A percentile compares a stretch with the other conserved stretches of the same genome.
Evolutionary conservation across 441 rosid genomes (phyloP).

Genomic region (Capsella rubella): DNA sequence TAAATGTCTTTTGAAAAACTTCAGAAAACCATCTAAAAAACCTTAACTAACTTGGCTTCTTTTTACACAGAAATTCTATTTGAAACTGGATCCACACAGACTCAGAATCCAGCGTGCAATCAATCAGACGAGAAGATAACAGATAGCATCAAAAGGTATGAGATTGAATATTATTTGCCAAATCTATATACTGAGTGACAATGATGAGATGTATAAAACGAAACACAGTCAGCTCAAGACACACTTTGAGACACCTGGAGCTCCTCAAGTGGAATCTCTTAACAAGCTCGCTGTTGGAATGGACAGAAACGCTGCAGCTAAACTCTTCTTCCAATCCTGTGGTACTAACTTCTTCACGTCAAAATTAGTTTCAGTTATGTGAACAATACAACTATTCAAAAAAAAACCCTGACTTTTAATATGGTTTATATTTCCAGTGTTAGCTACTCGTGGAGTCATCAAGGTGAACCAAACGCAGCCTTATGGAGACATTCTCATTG

Average conservation of each 20-base stretch:
- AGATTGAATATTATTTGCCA: not conserved
- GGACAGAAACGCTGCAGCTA: constrained; percentile 77
- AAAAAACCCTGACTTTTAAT: not conserved
- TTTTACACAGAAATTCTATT: constrained; percentile 59
- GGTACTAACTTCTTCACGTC: constrained; percentile 49
- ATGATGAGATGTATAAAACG: constrained; percentile 17
- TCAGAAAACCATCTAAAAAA: constrained; percentile 27
- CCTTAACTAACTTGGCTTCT: constrained; percentile 27
- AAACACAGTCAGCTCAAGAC: constrained; percentile 76
- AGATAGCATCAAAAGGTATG: constrained; percentile 68
- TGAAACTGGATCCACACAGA: constrained; percentile 85
- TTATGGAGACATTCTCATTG: constrained; percentile 75
- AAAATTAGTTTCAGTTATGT: not conserved
- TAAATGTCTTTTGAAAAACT: constrained; percentile 14
- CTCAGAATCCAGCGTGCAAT: constrained; percentile 52
- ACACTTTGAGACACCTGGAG: constrained; percentile 84
- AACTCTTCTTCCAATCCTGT: constrained; percentile 83
- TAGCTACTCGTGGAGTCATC: constrained; percentile 64
- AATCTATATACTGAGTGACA: not conserved
- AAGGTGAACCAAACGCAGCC: constrained; percentile 67
- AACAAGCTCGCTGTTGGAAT: constrained; percentile 71
- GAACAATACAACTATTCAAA: not conserved
- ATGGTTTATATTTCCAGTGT: constrained; percentile 55
- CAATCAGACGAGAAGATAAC: constrained; percentile 69
- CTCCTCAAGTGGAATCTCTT: constrained; percentile 69